Percentiles rank a stretch among this genome's conserved stretches.
Evolutionary conservation across 2,329 filamentous ascomycete species (phyloP).

Genomic region (Macrophomina phaseolina): DNA sequence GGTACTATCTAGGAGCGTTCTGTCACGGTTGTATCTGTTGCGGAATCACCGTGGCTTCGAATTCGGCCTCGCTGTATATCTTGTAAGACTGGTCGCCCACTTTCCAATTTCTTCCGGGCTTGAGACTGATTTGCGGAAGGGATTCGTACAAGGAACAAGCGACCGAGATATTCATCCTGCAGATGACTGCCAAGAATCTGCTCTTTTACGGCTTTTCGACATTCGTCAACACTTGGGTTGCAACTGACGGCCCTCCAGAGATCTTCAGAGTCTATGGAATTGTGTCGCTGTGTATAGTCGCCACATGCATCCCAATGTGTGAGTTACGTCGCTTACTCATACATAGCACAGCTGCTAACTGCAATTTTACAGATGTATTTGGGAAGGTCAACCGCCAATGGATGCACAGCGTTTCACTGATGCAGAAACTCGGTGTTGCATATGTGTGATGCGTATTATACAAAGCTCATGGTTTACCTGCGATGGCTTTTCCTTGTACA

Average conservation of each 20-base stretch:
- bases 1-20: slow-evolving; percentile 31
- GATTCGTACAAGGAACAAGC: slow-evolving; percentile 39
- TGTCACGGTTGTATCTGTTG: slow-evolving; percentile 35
- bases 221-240: slow-evolving; percentile 41
- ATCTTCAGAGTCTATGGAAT: slow-evolving; percentile 40
- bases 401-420: slow-evolving; percentile 29
- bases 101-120: background rate
- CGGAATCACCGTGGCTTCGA: slow-evolving; percentile 33
- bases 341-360: background rate
- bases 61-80: slow-evolving; percentile 41
- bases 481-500: too few species aligned
- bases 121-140: slow-evolving; percentile 28
- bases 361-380: slow-evolving; percentile 30
- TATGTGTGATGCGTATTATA: background rate
- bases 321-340: slow-evolving; percentile 26
- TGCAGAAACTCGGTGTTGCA: background rate
- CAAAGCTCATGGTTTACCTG: too few species aligned
- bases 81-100: slow-evolving; percentile 33
- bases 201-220: slow-evolving; percentile 43
- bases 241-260: slow-evolving; percentile 34
- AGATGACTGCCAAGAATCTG: slow-evolving; percentile 46
- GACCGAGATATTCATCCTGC: slow-evolving; percentile 42
- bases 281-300: slow-evolving; percentile 37
- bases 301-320: slow-evolving; percentile 44
- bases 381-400: slow-evolving; percentile 33